Evolutionary conservation across 257 asterid species (phyloP), one percentile per base, ranked within the genome.

Genomic region (Lithospermum erythrorhizon): DNA sequence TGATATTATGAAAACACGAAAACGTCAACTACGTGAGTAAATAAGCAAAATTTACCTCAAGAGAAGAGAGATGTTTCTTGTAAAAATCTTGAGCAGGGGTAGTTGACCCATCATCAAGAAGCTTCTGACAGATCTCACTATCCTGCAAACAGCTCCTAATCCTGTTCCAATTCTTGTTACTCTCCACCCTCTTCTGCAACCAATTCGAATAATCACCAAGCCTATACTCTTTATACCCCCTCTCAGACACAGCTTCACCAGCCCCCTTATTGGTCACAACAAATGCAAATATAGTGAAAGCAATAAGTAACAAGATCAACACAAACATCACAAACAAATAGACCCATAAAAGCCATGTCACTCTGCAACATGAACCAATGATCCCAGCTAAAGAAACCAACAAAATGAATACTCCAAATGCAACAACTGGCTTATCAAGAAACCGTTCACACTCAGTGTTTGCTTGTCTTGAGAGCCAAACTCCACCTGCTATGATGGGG

Each of bases 241-340:
- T 83, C 0, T 54, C 87, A 7, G 93, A 63, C 10, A 91, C 0
- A 0, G 61, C 70, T 59, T 86, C 76, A 0, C 98, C 96, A 16
- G 93, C 95, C 7, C 98, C 98, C 58, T 79, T 88, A 21, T 83
- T 88, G 5, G 96, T 91, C 9, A 91, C 98, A 21, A 88, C 96
- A 48, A 91, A 87, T 4, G 95, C 96, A 77, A 91, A 91, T 35
- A 88, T 83, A 4, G 96, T 89, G 82, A 87, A 86, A 74, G 93
- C 73, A 32, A 82, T 76, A 6, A 91, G 66, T 9, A 87, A 22
- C 29, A 91, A 21, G 56, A 91, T 87, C 79, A 86, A 65, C n/a
- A 91, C 62, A 35, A 87, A 87, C 96, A 91, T 87, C 52, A 88
- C 95, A 30, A 82, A 47, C 4, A 91, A 75, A 41, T 91, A 88